Base-by-base conservation (phyloP, 352 stramenopile species). In the Pythium phragmiticola region DNA sequence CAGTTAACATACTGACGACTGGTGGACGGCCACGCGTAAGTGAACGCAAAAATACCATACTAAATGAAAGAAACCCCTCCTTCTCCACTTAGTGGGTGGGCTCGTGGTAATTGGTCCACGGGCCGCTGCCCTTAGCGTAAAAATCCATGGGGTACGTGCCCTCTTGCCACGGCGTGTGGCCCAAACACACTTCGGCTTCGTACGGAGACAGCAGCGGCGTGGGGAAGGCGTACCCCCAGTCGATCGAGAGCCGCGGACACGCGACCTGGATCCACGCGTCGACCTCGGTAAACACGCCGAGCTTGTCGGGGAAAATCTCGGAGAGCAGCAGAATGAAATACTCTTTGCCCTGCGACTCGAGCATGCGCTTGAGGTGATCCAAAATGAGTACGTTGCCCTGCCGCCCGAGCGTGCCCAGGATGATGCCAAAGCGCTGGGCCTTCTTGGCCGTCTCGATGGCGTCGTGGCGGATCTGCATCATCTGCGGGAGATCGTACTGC, bases 191-290 rank as follows among this genome's bases (percentile, higher is more conserved):
- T 79, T 98, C 93, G 11, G 96, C 86, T 71, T 99, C 98, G 68
- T 99, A 99, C 0, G 96, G 85, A 60, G 93, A 99, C 42, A 99
- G 78, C 30, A 99, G 78, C 8, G 97, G 97, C 75, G 97, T 97
- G 26, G 75, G 74, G 60, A 99, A 99, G 42, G 93, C 92, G 66
- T 99, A 97, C 55, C 98, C 98, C 98, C 98, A 99, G 74, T 99
- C 98, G 39, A 99, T 98, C 26, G 91, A 98, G 14, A 99, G 80
- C 14, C 98, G 81, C 4, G 98, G 98, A 73, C 98, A 99, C 17
- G 97, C 97, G 46, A 99, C 92, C 77, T 99, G 98, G 50, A 99
- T 97, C 97, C 97, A 99, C 8, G 92, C 96, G 57, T 99, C 92
- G 11, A 99, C 85, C 48, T 93, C 79, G 11, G 82, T 66, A 34